Conservation (phyloP, 2,329 filamentous ascomycete genomes). For the Beauveria sp. region DNA sequence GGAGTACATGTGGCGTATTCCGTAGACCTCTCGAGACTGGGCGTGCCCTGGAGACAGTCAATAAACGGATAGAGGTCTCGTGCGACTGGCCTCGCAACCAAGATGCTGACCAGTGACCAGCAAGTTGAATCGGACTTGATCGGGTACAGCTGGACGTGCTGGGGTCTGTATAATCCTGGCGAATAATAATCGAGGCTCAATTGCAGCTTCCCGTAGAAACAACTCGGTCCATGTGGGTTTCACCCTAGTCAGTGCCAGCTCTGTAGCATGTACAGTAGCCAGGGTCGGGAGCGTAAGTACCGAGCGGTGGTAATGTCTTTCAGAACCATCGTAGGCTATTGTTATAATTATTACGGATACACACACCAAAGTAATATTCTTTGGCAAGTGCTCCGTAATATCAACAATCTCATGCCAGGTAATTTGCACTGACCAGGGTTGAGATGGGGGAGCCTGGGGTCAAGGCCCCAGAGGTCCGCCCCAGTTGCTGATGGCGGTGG, state of each 20-base stretch:
- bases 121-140: conserved; percentile 1
- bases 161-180: conserved; percentile 3
- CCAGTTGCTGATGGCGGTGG: background rate
- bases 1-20: background rate
- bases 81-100: background rate
- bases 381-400: conserved; percentile 1
- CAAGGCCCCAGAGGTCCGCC: background rate
- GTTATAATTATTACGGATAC: background rate
- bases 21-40: background rate
- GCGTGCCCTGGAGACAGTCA: background rate
- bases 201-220: background rate
- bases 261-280: conserved; percentile 5
- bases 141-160: background rate
- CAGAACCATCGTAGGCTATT: background rate
- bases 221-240: background rate
- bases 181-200: conserved; percentile 9
- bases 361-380: conserved; percentile 2
- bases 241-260: conserved; percentile 4
- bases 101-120: background rate
- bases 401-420: conserved; percentile 3
- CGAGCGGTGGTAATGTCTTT: background rate
- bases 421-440: conserved; percentile 3
- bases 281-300: background rate
- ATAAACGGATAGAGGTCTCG: conserved; percentile 1
- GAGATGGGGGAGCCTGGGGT: conserved; percentile 3